These are phyloP conservation scores for Aspergillus versicolor DNA, from an alignment of 2,329 filamentous ascomycete species.

Conservation along the genomic window DNA sequence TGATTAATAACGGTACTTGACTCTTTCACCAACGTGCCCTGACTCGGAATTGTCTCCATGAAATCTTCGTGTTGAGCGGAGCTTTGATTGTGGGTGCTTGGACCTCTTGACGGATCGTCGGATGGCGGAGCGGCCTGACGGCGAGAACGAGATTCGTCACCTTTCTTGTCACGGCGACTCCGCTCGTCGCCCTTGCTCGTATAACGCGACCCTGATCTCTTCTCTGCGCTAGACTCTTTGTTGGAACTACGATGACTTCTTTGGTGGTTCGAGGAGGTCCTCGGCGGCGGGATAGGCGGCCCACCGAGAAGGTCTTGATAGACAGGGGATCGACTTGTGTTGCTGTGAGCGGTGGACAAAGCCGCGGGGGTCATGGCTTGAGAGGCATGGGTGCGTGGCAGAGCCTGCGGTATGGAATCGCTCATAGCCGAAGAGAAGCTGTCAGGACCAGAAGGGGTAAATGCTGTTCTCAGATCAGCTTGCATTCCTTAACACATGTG, in stretches of 20 bases:
- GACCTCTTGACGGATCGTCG: slow-evolving; percentile 47
- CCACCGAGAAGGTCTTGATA: slow-evolving; percentile 54
- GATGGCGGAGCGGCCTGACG: slow-evolving; percentile 47
- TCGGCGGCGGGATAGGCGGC: slow-evolving; percentile 72
- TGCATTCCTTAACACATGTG: slow-evolving; percentile 11
- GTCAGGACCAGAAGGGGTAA: slow-evolving; percentile 32
- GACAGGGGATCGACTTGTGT: slow-evolving; percentile 32
- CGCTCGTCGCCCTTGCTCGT: slow-evolving; percentile 42
- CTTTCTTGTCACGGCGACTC: slow-evolving; percentile 42
- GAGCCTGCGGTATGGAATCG: slow-evolving; percentile 46
- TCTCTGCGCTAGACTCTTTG: slow-evolving; percentile 34
- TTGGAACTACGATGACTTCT: slow-evolving; percentile 43
- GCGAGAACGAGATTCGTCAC: slow-evolving; percentile 42
- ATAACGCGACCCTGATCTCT: slow-evolving; percentile 41
- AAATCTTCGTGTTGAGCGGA: slow-evolving; percentile 39
- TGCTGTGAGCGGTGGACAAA: slow-evolving; percentile 28
- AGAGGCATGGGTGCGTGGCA: slow-evolving; percentile 43
- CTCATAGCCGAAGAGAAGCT: slow-evolving; percentile 44
- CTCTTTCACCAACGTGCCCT: slow-evolving; percentile 66
- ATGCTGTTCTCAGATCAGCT: slow-evolving; percentile 29
- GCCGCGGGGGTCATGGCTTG: slow-evolving; percentile 37
- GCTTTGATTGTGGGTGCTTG: slow-evolving; percentile 38
- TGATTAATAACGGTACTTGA: slow-evolving; percentile 77
- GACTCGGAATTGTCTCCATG: slow-evolving; percentile 56
- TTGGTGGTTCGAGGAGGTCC: slow-evolving; percentile 74